Conservation (phyloP, 345 rosid genomes). For the Populus alba region DNA sequence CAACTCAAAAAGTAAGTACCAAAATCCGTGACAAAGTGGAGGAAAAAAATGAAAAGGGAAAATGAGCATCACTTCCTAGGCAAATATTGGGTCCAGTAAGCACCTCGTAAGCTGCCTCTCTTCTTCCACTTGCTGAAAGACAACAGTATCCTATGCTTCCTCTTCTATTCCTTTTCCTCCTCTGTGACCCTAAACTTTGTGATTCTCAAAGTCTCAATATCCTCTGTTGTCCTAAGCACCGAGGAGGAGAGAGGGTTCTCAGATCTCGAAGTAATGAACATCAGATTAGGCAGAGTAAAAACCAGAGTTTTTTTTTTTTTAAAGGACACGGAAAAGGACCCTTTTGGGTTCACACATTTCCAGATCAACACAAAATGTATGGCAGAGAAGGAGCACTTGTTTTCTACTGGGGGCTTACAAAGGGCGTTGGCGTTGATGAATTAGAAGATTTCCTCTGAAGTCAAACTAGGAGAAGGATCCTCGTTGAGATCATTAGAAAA, state of each 20-base stretch:
- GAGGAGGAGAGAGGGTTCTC: not conserved
- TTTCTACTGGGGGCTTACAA: constrained; percentile 1
- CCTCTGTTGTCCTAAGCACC: not conserved
- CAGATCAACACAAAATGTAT: not conserved
- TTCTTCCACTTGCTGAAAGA: not conserved
- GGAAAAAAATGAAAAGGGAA: not conserved
- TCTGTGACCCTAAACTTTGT: not conserved
- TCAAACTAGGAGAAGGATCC: constrained; percentile 22
- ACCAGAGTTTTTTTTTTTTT: too few relatives aligned
- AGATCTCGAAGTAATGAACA: not conserved
- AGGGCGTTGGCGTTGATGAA: constrained; percentile 28
- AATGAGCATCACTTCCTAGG: not conserved
- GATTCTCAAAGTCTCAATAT: not conserved
- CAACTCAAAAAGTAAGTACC: not conserved
- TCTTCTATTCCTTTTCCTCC: not conserved
- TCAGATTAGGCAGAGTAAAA: constrained; percentile 7
- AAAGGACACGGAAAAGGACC: not conserved
- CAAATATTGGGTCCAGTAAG: constrained; percentile 1
- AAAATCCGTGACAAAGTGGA: constrained; percentile 8
- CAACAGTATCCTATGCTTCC: constrained; percentile 29
- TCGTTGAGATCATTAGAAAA: not conserved
- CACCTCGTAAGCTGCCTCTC: not conserved
- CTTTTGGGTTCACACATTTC: not conserved
- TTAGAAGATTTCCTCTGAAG: constrained; percentile 11
- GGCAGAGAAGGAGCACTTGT: not conserved